Evolutionary conservation across 2,329 filamentous ascomycete genomes (phyloP), one percentile per base, ranked within the genome.

Genomic region (Colletotrichum gloeosporioides): DNA sequence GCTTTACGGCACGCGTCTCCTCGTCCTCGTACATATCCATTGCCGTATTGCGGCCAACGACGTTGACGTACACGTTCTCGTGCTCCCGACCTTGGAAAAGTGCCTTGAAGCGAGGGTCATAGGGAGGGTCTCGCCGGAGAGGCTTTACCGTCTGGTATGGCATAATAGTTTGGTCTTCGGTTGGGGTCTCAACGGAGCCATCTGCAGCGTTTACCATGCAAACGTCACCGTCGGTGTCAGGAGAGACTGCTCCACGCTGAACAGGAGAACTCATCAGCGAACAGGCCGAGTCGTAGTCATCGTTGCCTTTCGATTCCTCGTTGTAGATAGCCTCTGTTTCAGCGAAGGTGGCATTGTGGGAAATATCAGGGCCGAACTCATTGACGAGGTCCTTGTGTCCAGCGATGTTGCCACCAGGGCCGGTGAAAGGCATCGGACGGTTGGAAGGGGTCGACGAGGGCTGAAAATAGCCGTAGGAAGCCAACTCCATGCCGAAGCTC

Each of bases 1-100:
- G 25, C 6, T 15, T 27, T 32, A 64, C 27, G 4, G 55, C 12
- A 7, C n/a, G 29, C n/a, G n/a, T 55, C 16, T 62, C 44, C 27
- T 57, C 34, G 12, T 59, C 76, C 3, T 80, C 73, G 80, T 81
- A 84, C 76, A 81, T 78, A 15, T 82, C 80, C 12, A 84, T 70
- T 15, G 82, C 81, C 12, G 77, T 81, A 9, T 34, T 78, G 18
- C 80, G 79, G 8, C n/a, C 22, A n/a, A 18, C 10, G 22, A 71
- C 61, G 13, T 78, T 80, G 34, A 83, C 59, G 78, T 79, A 80
- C 1, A 77, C 71, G 61, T 81, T 80, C 3, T n/a, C n/a, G 8
- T 64, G 22, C 9, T 62, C 64, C 8, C 55, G 76, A 16, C 62
- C 63, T n/a, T 31, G 44, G 55, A 82, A 81, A 8, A 83, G 53